Evolutionary conservation across 148 eudicot genomes (phyloP).

Genomic region (Polygonum aviculare): DNA sequence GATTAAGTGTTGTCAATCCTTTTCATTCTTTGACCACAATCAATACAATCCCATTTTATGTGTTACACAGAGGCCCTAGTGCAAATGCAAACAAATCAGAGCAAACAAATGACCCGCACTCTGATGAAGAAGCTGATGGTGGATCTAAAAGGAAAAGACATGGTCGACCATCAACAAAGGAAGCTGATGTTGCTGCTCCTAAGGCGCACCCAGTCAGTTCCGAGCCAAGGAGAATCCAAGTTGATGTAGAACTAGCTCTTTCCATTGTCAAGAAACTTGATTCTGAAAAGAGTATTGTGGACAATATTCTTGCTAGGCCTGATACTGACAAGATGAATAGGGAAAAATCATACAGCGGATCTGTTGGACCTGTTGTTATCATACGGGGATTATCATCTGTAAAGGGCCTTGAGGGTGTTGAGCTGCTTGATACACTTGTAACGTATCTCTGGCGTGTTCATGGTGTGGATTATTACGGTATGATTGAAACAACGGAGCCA

Average conservation of each 20-base stretch:
- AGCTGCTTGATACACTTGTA: conserved; percentile 83
- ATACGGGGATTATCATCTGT: conserved; percentile 68
- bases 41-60: not conserved
- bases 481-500: conserved; percentile 69
- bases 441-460: conserved; percentile 99
- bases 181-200: conserved; percentile 73
- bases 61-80: conserved; percentile 66
- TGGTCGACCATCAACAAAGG: conserved; percentile 48
- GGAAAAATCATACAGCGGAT: conserved; percentile 59
- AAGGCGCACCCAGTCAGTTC: conserved; percentile 79
- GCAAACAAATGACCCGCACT: conserved; percentile 62
- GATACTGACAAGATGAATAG: conserved; percentile 51
- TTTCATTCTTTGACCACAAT: not conserved
- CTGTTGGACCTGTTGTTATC: conserved; percentile 80
- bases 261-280: conserved; percentile 80
- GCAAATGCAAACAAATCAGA: conserved; percentile 40
- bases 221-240: conserved; percentile 66
- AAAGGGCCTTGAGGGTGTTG: conserved; percentile 90
- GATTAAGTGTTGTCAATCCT: not conserved
- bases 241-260: conserved; percentile 76
- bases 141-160: conserved; percentile 66
- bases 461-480: conserved; percentile 89
- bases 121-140: conserved; percentile 77
- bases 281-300: conserved; percentile 82
- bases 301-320: conserved; percentile 62